These are phyloP conservation scores for Zygoascus biomembranicola DNA, from an alignment of 805 yeast species.

Conservation along the genomic window DNA sequence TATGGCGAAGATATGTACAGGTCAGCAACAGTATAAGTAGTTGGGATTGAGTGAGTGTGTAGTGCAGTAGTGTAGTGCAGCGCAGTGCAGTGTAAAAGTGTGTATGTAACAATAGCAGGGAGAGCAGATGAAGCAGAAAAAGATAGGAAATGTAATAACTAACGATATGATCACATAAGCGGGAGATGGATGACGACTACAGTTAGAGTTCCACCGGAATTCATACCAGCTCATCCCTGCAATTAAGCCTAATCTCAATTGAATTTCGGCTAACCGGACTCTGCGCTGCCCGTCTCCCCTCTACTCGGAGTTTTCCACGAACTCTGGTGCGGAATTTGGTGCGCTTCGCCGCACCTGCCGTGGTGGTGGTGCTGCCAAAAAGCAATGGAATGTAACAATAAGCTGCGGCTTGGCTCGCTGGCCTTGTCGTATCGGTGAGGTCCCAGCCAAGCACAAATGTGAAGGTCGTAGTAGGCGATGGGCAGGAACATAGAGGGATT, in stretches of 20 bases:
- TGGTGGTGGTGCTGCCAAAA: neutral
- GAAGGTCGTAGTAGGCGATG: neutral
- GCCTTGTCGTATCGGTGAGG: neutral
- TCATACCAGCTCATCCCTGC: too few relatives aligned
- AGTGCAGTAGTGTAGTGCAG: neutral
- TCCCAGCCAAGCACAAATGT: neutral
- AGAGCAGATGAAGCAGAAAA: too few relatives aligned
- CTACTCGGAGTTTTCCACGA: too few relatives aligned
- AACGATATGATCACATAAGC: too few relatives aligned
- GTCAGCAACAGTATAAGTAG: constrained; percentile 5
- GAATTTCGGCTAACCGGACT: too few relatives aligned
- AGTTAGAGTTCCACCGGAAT: too few relatives aligned
- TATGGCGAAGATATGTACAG: constrained; percentile 20
- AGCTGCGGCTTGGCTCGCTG: neutral
- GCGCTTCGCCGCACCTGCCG: neutral
- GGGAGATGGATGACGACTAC: too few relatives aligned
- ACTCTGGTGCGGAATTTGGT: too few relatives aligned
- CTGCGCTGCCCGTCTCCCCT: too few relatives aligned
- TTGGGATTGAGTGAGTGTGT: neutral
- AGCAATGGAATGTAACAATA: neutral
- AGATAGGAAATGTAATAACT: too few relatives aligned
- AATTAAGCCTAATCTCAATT: too few relatives aligned
- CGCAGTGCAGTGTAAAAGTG: neutral
- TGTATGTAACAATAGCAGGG: neutral
- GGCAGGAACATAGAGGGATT: neutral